Conservation (phyloP, 2,329 filamentous ascomycete species). For the Colletotrichum sp. region DNA sequence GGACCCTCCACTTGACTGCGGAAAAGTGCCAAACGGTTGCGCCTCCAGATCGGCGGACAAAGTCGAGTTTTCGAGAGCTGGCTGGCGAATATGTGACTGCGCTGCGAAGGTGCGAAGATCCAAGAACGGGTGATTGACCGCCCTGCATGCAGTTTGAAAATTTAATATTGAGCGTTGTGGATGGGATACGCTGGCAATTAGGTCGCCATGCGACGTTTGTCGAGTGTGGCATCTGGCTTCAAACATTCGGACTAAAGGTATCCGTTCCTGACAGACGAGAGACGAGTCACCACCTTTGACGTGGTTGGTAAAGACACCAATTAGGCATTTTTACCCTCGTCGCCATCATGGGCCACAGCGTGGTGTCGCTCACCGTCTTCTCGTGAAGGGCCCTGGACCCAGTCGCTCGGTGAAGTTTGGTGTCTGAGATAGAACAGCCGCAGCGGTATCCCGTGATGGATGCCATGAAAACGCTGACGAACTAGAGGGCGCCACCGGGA, state of each 20-base stretch:
- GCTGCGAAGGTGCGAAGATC: not conserved
- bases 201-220: not conserved
- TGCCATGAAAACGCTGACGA: not conserved
- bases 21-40: not conserved
- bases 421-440: constrained; percentile 9
- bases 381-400: not conserved
- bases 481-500: not conserved
- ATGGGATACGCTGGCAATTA: not conserved
- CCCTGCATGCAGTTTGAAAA: constrained; percentile 4
- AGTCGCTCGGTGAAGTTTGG: not conserved
- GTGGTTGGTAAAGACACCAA: not conserved
- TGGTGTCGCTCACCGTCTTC: constrained; percentile 10
- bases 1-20: not conserved
- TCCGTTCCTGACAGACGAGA: not conserved
- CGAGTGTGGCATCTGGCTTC: not conserved
- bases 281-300: not conserved
- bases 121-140: constrained; percentile 1
- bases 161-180: not conserved
- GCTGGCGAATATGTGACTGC: not conserved
- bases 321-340: not conserved
- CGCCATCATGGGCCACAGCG: not conserved
- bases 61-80: not conserved
- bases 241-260: not conserved
- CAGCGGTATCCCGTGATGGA: constrained; percentile 1
- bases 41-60: not conserved